phyloP scores from a whole-genome alignment of 352 stramenopile species.

The Plasmopara viticola region DNA sequence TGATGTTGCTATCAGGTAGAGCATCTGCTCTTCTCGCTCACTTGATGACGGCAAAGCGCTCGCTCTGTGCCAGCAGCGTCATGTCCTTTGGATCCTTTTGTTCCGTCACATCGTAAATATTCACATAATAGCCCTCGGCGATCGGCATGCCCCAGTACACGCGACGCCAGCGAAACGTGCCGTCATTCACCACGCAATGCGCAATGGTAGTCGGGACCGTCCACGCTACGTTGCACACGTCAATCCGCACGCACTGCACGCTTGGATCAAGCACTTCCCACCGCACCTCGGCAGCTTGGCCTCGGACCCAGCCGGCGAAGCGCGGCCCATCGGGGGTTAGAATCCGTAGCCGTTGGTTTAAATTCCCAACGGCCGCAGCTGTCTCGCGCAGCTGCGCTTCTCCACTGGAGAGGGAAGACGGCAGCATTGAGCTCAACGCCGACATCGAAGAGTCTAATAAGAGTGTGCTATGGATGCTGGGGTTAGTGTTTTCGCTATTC shows the following conservation, averaged over 20 bases:
- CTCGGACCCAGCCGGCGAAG: constrained; percentile 66
- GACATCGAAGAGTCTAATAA: neutral
- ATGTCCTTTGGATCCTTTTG: constrained; percentile 35
- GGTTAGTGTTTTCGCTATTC: constrained; percentile 30
- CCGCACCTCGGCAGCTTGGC: constrained; percentile 66
- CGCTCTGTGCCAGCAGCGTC: constrained; percentile 55
- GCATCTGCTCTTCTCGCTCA: constrained; percentile 13
- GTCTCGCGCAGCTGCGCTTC: constrained; percentile 34
- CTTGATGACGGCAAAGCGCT: constrained; percentile 64
- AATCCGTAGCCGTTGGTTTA: constrained; percentile 50
- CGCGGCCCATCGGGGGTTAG: constrained; percentile 37
- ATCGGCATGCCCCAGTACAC: constrained; percentile 86
- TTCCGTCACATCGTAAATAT: constrained; percentile 79
- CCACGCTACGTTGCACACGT: constrained; percentile 84
- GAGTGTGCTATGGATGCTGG: constrained; percentile 11
- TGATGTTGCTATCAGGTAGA: constrained; percentile 17
- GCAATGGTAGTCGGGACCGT: constrained; percentile 73
- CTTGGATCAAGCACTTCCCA: constrained; percentile 72
- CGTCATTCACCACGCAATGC: constrained; percentile 57
- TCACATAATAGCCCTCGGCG: constrained; percentile 80
- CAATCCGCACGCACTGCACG: constrained; percentile 69
- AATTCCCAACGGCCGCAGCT: constrained; percentile 4
- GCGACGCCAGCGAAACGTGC: constrained; percentile 61
- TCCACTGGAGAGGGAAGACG: constrained; percentile 12
- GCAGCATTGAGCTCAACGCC: constrained; percentile 15